Base-by-base conservation (phyloP, 2,329 filamentous ascomycete genomes). In the Fusarium chaquense region DNA sequence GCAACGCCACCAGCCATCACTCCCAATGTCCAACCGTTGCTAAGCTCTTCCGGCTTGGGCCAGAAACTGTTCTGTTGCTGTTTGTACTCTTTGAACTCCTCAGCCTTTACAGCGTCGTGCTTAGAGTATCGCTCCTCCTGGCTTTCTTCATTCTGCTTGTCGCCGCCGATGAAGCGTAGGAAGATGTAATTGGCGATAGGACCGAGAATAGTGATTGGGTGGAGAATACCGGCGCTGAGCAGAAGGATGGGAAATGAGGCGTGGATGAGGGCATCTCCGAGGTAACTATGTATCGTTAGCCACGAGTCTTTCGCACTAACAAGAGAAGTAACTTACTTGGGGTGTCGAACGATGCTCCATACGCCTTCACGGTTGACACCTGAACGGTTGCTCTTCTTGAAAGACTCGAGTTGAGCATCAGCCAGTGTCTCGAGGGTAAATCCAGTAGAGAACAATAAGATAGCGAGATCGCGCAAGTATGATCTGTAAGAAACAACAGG, bases 321-420 rank as follows among this genome's bases (percentile, higher is more conserved):
- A 13, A 7, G 1, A 2, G 20, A 0, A 8, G 1, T 24, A 4
- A 45, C 61, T 41, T 66, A 65, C 62, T 65, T 65, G 7, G 62
- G 62, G 28, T 65, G 62, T 61, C 62, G 22, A 22, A 66, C 62
- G 6, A 65, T 65, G 6, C 62, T 65, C 62, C 62, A 65, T 1
- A 65, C 62, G 1, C 62, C 62, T 5, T 61, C 55, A 0, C 54
- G 33, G 9, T 61, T 66, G 18, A 66, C n/a, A 3, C 62, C 55
- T 22, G 44, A 2, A 0, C 15, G 26, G 2, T 55, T 38, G 2
- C 32, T 33, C 36, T 65, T 49, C 47, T 66, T 66, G 22, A 66
- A 66, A 0, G 55, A 30, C 22, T 66, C 54, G 9, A 65, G 62
- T 20, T 65, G 62, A 0, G 6, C 9, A 61, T 66, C 62, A 0